phyloP scores from a whole-genome alignment of 2,329 filamentous ascomycete species.

The Hirsutella rhossiliensis region DNA sequence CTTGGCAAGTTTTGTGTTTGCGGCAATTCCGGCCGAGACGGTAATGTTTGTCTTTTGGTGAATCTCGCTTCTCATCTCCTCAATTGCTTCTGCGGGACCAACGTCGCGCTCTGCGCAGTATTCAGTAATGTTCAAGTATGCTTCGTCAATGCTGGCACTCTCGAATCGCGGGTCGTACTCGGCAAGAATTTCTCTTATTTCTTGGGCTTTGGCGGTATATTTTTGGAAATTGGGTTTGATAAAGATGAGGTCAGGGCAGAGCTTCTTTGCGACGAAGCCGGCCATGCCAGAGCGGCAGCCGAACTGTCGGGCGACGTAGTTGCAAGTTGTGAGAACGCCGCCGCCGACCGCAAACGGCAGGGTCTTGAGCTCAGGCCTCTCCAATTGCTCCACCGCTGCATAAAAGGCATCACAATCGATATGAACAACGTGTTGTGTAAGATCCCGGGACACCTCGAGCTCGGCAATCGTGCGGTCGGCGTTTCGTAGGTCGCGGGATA shows the following conservation, averaged over 20 bases:
- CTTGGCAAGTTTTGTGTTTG: slow-evolving; percentile 88
- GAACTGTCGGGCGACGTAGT: slow-evolving; percentile 82
- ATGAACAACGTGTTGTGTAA: slow-evolving; percentile 79
- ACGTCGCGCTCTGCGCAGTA: slow-evolving; percentile 64
- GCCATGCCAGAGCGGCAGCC: slow-evolving; percentile 94
- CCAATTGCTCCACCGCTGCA: slow-evolving; percentile 80
- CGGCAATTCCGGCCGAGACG: slow-evolving; percentile 86
- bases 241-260: slow-evolving; percentile 77
- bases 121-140: slow-evolving; percentile 86
- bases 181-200: slow-evolving; percentile 70
- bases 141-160: slow-evolving; percentile 90
- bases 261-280: slow-evolving; percentile 84
- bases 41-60: slow-evolving; percentile 69
- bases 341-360: slow-evolving; percentile 83
- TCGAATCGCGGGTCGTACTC: slow-evolving; percentile 89
- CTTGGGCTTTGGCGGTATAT: slow-evolving; percentile 79
- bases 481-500: slow-evolving; percentile 58
- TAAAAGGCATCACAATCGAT: slow-evolving; percentile 98
- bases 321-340: slow-evolving; percentile 56
- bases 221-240: slow-evolving; percentile 82
- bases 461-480: slow-evolving; percentile 74
- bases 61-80: slow-evolving; percentile 67
- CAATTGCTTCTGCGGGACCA: slow-evolving; percentile 59
- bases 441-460: slow-evolving; percentile 65
- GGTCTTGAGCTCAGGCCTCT: slow-evolving; percentile 71